phyloP scores from a whole-genome alignment of 176 grass and related monocot species.

The Musa troglodytarum region DNA sequence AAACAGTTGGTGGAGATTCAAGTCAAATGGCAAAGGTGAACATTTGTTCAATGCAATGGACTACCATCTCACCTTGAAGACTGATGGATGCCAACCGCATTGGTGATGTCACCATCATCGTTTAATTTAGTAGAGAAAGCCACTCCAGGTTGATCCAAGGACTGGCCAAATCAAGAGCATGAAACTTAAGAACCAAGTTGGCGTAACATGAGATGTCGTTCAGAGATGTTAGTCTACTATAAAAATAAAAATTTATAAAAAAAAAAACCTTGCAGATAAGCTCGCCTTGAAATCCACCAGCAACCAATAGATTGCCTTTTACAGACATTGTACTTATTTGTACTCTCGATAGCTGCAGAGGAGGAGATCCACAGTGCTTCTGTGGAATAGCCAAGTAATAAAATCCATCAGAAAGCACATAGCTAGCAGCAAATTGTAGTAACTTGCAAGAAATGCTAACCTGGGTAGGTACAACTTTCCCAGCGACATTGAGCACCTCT shows the following conservation, averaged over 20 bases:
- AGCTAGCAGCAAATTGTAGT: background rate
- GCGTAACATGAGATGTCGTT: background rate
- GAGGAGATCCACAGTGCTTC: slow-evolving; percentile 48
- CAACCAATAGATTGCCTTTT: slow-evolving; percentile 56
- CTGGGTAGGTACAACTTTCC: slow-evolving; percentile 12
- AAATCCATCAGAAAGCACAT: background rate
- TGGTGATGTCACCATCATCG: slow-evolving; percentile 59
- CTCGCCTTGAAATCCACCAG: slow-evolving; percentile 91
- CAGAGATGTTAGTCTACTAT: background rate
- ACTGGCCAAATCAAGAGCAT: slow-evolving; percentile 25
- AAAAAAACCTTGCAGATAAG: slow-evolving; percentile 80
- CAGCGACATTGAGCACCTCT: slow-evolving; percentile 52
- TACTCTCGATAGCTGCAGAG: slow-evolving; percentile 55
- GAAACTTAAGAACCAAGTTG: slow-evolving; percentile 10
- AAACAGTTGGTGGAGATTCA: background rate
- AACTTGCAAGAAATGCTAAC: background rate
- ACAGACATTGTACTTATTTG: slow-evolving; percentile 83
- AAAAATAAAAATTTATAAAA: background rate
- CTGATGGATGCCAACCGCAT: slow-evolving; percentile 51
- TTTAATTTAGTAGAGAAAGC: slow-evolving; percentile 57
- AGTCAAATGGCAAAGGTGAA: slow-evolving; percentile 15
- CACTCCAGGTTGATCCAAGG: slow-evolving; percentile 59
- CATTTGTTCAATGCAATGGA: background rate
- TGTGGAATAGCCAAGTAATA: slow-evolving; percentile 16
- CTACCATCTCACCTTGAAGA: slow-evolving; percentile 42